These are phyloP conservation scores for Aspergillus fijiensis DNA, from an alignment of 2,329 filamentous ascomycete genomes.

Conservation along the genomic window DNA sequence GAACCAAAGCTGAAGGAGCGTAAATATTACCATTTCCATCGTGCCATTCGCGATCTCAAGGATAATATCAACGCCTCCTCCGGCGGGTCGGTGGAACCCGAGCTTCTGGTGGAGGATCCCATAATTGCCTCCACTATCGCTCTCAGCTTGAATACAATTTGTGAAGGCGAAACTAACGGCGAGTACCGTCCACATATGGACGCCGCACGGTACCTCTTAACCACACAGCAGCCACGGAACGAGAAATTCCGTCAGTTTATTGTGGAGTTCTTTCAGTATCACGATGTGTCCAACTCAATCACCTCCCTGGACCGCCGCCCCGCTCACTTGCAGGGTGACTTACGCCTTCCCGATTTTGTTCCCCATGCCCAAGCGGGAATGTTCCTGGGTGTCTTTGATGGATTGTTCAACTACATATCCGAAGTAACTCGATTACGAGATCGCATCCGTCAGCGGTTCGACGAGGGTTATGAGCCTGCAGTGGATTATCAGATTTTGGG, in stretches of 20 bases:
- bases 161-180: conserved; percentile 61
- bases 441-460: conserved; percentile 67
- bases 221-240: conserved; percentile 58
- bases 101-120: conserved; percentile 54
- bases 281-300: conserved; percentile 61
- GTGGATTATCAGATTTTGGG: conserved; percentile 73
- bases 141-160: conserved; percentile 61
- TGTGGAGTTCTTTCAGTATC: conserved; percentile 80
- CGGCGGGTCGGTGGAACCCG: conserved; percentile 29
- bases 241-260: conserved; percentile 70
- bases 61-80: conserved; percentile 39
- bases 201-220: conserved; percentile 72
- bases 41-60: conserved; percentile 42
- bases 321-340: conserved; percentile 53
- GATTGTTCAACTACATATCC: conserved; percentile 74
- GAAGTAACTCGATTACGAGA: conserved; percentile 77
- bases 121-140: conserved; percentile 62
- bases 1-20: conserved; percentile 54
- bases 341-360: conserved; percentile 55
- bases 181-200: conserved; percentile 78
- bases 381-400: conserved; percentile 80
- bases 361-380: conserved; percentile 56
- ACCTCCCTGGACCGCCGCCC: conserved; percentile 56
- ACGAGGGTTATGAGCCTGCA: conserved; percentile 60
- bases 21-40: conserved; percentile 55